Evolutionary conservation across 352 stramenopile species (phyloP), one percentile per base, ranked within the genome.

Genomic region (Phytophthora cryptogea): DNA sequence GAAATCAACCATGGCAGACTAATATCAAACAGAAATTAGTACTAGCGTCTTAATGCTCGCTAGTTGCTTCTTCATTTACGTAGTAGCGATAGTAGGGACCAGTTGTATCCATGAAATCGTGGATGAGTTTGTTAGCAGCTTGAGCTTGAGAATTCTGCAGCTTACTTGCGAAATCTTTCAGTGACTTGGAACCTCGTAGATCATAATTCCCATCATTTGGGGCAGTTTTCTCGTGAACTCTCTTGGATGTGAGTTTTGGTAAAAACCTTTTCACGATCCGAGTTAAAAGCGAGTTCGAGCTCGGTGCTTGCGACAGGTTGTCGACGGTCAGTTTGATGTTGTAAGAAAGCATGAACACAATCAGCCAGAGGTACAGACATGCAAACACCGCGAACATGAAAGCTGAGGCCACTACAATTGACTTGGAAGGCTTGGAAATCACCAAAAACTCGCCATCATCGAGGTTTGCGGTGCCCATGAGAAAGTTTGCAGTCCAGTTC

Each of bases 391-490:
- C 42, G 4, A 87, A 43, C 31, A 76, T 49, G 5, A 63, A 35
- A 1, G 68, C 62, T 8, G 72, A 74, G 5, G 70, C 55, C 23
- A 76, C 63, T 5, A 68, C 70, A 1, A 73, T 72, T 0, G 30
- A 53, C 4, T 53, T 32, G 10, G 74, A 68, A 2, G 72, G 60
- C 26, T 76, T 63, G 0, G 70, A 59, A 27, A 82, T 58, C 35
- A 83, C 46, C 50, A 80, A 67, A 33, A 87, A 87, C 10, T 85
- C 68, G 10, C 78, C 78, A 10, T 70, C 63, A 40, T 87, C 74
- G 11, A 75, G 68, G 5, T 31, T 53, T 9, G 64, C 54, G 2
- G 77, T 87, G 35, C 70, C 49, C 66, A 84, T 74, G 4, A 84
- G 33, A 33, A 69, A 65, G 35, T 87, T 87, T 7, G 62, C 74